Conservation (phyloP, 2,329 filamentous ascomycete genomes). For the Coniella vitis region DNA sequence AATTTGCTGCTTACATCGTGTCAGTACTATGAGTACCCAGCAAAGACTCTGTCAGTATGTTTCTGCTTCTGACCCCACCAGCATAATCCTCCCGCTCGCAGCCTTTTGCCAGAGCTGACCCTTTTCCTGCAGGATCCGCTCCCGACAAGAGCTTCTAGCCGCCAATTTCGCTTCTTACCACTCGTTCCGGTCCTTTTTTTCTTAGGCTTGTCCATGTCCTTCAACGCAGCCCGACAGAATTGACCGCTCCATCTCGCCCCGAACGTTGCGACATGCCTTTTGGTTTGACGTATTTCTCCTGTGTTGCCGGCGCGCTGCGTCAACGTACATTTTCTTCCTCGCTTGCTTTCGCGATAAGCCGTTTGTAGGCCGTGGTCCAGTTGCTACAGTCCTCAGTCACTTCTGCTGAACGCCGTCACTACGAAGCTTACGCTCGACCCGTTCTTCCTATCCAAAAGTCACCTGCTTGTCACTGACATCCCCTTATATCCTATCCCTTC, state of each 20-base stretch:
- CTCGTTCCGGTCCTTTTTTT: not conserved
- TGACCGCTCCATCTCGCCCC: not conserved
- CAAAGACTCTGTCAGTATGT: too few relatives aligned
- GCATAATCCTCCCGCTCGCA: not conserved
- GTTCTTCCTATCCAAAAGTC: not conserved
- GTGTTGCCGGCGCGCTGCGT: too few relatives aligned
- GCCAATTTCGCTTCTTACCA: not conserved
- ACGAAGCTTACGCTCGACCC: not conserved
- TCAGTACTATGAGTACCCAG: too few relatives aligned
- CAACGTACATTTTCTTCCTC: too few relatives aligned
- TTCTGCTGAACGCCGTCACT: not conserved
- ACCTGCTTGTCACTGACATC: not conserved
- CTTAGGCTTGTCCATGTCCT: not conserved
- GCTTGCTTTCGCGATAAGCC: too few relatives aligned
- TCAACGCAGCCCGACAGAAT: not conserved
- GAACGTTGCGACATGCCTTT: not conserved
- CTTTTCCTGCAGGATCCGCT: not conserved
- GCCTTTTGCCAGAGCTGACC: not conserved
- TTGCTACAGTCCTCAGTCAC: not conserved
- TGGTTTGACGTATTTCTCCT: not conserved
- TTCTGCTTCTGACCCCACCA: not conserved
- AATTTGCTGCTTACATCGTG: too few relatives aligned
- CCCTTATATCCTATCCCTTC: too few relatives aligned
- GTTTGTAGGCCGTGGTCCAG: too few relatives aligned
- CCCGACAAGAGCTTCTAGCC: not conserved